A percentile compares a stretch with the other conserved stretches of the same genome.
Evolutionary conservation across 192 early-diverging fungal genomes (phyloP).

Genomic region (Dissophora globulifera): DNA sequence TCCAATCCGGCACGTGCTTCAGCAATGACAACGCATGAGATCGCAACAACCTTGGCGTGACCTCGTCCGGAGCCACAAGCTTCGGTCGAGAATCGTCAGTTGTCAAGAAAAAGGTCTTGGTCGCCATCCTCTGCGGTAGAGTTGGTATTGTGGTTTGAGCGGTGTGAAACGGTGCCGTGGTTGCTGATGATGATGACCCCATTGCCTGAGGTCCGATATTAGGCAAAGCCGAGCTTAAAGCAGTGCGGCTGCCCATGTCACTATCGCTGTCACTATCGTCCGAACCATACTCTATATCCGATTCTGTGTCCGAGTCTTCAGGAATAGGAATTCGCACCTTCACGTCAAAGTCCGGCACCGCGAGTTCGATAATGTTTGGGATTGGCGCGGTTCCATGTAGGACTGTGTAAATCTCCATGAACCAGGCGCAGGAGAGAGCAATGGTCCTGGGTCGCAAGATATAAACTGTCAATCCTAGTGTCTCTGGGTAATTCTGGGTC

Average conservation of each 20-base stretch:
- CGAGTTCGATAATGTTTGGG: constrained; percentile 43
- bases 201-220: background rate
- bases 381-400: constrained; percentile 23
- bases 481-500: constrained; percentile 21
- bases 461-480: constrained; percentile 27
- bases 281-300: constrained; percentile 4
- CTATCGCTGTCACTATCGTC: background rate
- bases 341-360: constrained; percentile 53
- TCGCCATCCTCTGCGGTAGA: constrained; percentile 21
- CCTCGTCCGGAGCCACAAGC: constrained; percentile 39
- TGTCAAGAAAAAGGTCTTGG: constrained; percentile 37
- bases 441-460: constrained; percentile 40
- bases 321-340: constrained; percentile 52
- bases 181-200: background rate
- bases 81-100: constrained; percentile 28
- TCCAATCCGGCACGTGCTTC: constrained; percentile 45
- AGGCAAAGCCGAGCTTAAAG: constrained; percentile 3
- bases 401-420: constrained; percentile 40
- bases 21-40: constrained; percentile 42
- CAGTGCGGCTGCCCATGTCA: constrained; percentile 3
- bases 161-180: constrained; percentile 2
- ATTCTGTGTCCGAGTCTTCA: constrained; percentile 27
- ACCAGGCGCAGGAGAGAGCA: constrained; percentile 46
- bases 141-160: constrained; percentile 13
- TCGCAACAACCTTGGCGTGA: constrained; percentile 37